phyloP scores from a whole-genome alignment of 1,139 yeast genomes.

The Pichia terricola region DNA sequence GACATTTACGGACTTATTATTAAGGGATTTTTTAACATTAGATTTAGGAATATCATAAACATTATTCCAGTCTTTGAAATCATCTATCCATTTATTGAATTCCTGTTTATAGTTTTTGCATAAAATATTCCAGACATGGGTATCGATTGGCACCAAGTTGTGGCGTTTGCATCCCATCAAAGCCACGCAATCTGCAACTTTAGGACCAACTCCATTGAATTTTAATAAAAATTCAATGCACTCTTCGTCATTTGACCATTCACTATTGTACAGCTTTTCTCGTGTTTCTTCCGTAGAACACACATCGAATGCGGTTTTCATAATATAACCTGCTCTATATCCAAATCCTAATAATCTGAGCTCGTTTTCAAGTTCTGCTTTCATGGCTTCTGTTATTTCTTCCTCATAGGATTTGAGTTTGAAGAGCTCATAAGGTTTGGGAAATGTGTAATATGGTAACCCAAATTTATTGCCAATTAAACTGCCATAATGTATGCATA shows the following conservation, averaged over 20 bases:
- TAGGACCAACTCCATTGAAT: slow-evolving; percentile 91
- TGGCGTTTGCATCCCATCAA: slow-evolving; percentile 87
- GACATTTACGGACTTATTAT: slow-evolving; percentile 10
- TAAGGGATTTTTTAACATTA: slow-evolving; percentile 31
- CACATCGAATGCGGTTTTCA: slow-evolving; percentile 58
- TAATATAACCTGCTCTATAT: slow-evolving; percentile 81
- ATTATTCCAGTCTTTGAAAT: slow-evolving; percentile 13
- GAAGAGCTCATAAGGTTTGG: slow-evolving; percentile 45
- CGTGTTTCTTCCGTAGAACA: too few species aligned
- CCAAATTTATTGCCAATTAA: slow-evolving; percentile 49
- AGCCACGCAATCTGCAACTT: slow-evolving; percentile 93
- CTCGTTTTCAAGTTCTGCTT: slow-evolving; percentile 27
- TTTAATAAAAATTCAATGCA: slow-evolving; percentile 51
- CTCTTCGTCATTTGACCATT: slow-evolving; percentile 33
- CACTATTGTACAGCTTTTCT: slow-evolving; percentile 3
- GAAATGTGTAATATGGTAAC: slow-evolving; percentile 61
- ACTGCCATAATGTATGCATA: slow-evolving; percentile 66
- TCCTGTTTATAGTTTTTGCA: slow-evolving; percentile 53
- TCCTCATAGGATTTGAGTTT: slow-evolving; percentile 19
- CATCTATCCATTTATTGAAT: slow-evolving; percentile 9
- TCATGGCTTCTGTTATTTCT: neutral
- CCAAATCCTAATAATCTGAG: slow-evolving; percentile 71
- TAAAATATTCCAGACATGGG: slow-evolving; percentile 93
- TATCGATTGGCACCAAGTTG: slow-evolving; percentile 89
- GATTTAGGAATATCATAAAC: slow-evolving; percentile 2